Evolutionary conservation across 345 rosid species (phyloP), one percentile per base, ranked within the genome.

Genomic region (Bruguiera parviflora): DNA sequence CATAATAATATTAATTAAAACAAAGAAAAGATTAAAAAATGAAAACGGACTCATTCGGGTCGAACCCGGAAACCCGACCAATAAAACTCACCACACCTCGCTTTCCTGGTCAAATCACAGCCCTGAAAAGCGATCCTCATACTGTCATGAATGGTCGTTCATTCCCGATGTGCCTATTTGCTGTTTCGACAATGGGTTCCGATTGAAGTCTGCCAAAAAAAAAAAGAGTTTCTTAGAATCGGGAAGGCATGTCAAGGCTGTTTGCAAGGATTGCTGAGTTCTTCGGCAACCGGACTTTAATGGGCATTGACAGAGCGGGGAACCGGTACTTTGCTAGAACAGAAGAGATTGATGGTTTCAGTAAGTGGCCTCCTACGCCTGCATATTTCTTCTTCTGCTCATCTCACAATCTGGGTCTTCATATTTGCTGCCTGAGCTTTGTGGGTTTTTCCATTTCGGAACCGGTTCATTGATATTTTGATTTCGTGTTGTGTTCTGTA

Each of bases 331-430:
- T 92, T 79, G 62, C 96, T 65, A 79, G 88, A 76, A 78, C 53
- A 29, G 96, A 92, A 78, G 87, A 85, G 91, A 82, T 90, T 58
- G 97, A 92, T 76, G 96, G 98, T 61, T 67, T 88, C 73, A 70
- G 96, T 89, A 82, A 84, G 95, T 79, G 80, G 67, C 67, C 53
- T 65, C 49, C 58, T 25, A 3, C 31, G 4, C 24, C 9, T 49
- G 35, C 2, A 46, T 33, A 29, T 21, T 2, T 71, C 62, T 27
- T 56, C 55, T 66, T 31, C 3, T 66, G 51, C 58, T 55, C n/a
- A n/a, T 62, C 19, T 25, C 31, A 37, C 28, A 27, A 29, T 71
- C 27, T 32, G 56, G 58, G n/a, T 21, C 8, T 35, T 51, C 55
- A 24, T 58, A 63, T 55, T 59, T 64, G 43, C 28, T 47, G 27